Base-by-base conservation (phyloP, 106 monocot species). In the Apostasia ramifera region DNA sequence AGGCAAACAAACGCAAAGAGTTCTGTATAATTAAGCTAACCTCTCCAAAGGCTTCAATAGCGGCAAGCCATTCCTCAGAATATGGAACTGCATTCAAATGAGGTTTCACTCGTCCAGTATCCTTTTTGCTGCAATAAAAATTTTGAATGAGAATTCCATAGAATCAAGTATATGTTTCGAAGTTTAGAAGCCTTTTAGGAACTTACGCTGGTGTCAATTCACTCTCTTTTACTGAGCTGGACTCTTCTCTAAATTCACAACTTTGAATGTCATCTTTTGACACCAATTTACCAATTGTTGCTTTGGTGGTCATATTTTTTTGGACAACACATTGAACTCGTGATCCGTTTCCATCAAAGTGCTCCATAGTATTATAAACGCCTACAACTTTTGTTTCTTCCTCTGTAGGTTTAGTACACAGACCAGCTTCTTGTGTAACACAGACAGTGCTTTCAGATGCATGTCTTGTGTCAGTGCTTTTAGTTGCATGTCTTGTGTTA, bases 21-120 rank as follows among this genome's bases (percentile, higher is more conserved):
- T 41, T 59, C 38, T 7, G 37, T 11, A 66, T 55, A 66, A 43
- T 55, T 10, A 15, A 67, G 58, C 80, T 66, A 13, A 97, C 95
- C 89, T 97, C 86, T 51, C 95, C 95, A 83, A 82, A 82, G 26
- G 84, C 74, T 71, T 97, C 92, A 55, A 86, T 41, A 47, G 86
- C 82, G 70, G 84, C 89, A 67, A 97, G 38, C 92, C 92, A 97
- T 76, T 92, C 92, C 55, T 97, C 92, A 43, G 92, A 84, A 76
- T 86, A 97, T 44, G 95, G 95, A 70, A 77, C 78, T 40, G 76
- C 76, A 71, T 77, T 79, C 46, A 79, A 61, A 26, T 56, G 74
- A 67, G 59, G 63, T 50, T 81, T 78, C 56, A 74, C 49, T 40
- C 49, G 61, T 53, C 56, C 9, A 4, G 12, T 39, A 4, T 77